Evolutionary conservation across 108 stramenopile genomes (phyloP).

Genomic region (Fragilaria radians): DNA sequence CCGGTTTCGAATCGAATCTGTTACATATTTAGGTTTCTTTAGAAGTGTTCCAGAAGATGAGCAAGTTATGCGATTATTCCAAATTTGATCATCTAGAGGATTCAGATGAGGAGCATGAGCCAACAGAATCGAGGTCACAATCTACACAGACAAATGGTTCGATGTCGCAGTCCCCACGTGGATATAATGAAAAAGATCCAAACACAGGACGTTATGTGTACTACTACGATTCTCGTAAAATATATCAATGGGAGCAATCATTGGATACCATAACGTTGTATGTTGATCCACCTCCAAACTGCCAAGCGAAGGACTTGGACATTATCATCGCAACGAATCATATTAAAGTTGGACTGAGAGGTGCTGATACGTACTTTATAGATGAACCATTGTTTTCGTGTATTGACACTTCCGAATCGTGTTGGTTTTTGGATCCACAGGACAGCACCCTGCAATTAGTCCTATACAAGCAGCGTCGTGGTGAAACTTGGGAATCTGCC

Average conservation of each 20-base stretch:
- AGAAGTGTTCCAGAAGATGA: too few species aligned
- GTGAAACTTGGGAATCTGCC: slow-evolving; percentile 2
- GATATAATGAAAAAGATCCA: slow-evolving; percentile 27
- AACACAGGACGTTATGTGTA: slow-evolving; percentile 57
- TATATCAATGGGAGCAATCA: slow-evolving; percentile 97
- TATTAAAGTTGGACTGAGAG: slow-evolving; percentile 45
- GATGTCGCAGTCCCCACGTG: background rate
- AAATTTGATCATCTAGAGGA: slow-evolving; percentile 67
- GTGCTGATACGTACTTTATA: background rate
- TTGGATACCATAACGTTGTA: slow-evolving; percentile 80
- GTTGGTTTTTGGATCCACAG: slow-evolving; percentile 72
- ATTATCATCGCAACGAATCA: slow-evolving; percentile 40
- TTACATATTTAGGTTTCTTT: too few species aligned
- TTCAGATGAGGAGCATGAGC: slow-evolving; percentile 15
- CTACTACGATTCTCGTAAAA: slow-evolving; percentile 26
- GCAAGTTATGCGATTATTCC: slow-evolving; percentile 65
- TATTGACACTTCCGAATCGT: slow-evolving; percentile 78
- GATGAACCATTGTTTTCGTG: slow-evolving; percentile 59
- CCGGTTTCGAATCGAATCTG: too few species aligned
- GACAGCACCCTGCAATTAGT: background rate
- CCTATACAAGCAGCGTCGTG: background rate
- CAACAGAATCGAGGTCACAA: slow-evolving; percentile 14
- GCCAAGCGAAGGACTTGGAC: slow-evolving; percentile 19
- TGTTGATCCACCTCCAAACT: slow-evolving; percentile 26
- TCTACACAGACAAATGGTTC: background rate